These are phyloP conservation scores for Saccharomycopsis guyanensis DNA, from an alignment of 805 yeast genomes.

Conservation along the genomic window DNA sequence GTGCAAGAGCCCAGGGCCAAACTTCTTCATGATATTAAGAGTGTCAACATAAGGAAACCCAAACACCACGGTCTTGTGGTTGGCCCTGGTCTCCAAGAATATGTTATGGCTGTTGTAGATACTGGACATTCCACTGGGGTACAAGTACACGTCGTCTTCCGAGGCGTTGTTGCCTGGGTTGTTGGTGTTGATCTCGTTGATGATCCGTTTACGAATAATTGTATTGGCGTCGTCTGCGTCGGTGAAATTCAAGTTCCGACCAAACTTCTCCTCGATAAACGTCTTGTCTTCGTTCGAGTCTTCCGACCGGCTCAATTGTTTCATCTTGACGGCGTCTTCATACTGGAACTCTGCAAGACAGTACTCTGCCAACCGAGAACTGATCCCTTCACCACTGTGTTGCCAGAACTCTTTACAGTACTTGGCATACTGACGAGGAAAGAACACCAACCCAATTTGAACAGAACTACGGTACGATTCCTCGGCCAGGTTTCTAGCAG, in stretches of 20 bases:
- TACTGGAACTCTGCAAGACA: constrained; percentile 52
- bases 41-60: constrained; percentile 98
- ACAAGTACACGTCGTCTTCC: constrained; percentile 71
- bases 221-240: constrained; percentile 69
- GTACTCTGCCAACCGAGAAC: constrained; percentile 85
- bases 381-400: constrained; percentile 94
- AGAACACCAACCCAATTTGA: constrained; percentile 71
- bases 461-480: constrained; percentile 54
- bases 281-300: constrained; percentile 46
- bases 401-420: constrained; percentile 91
- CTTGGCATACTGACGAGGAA: constrained; percentile 48
- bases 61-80: constrained; percentile 73
- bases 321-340: constrained; percentile 24
- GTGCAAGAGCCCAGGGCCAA: constrained; percentile 87
- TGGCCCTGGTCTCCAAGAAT: constrained; percentile 29
- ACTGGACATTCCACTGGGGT: constrained; percentile 90
- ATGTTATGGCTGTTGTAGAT: constrained; percentile 75
- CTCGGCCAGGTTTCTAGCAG: constrained; percentile 55
- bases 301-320: constrained; percentile 16
- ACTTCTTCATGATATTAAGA: constrained; percentile 72
- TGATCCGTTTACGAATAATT: constrained; percentile 68
- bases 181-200: constrained; percentile 32
- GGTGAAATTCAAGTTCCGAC: constrained; percentile 75
- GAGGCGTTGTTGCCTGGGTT: constrained; percentile 15
- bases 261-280: constrained; percentile 84